Base-by-base conservation (phyloP, 2,329 filamentous ascomycete species). In the Dendryphion nanum region DNA sequence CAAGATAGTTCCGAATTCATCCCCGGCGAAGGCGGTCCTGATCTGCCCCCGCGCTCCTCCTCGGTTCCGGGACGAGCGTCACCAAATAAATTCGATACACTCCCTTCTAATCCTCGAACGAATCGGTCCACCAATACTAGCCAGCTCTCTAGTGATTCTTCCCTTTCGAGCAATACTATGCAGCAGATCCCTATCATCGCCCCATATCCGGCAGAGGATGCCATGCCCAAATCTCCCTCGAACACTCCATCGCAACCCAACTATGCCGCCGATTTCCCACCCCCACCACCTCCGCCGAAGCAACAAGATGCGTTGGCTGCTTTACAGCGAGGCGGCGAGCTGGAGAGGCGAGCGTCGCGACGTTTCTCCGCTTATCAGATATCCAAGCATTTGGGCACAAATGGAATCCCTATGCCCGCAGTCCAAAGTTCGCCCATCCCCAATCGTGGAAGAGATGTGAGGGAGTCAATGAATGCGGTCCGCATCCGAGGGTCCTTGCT, bases 311-410 rank as follows among this genome's bases (percentile, higher is more conserved):
- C 93, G 4, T 73, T 98, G 36, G 89, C 89, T 33, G 89, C 90
- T 35, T 68, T 98, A 49, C 93, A 97, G 67, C 82, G 89, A 65
- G 90, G 90, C 21, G 91, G 91, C 15, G 90, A 96, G 50, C 72
- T 98, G 34, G 93, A 98, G 68, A 81, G 93, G 59, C 79, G 93
- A 61, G 93, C 93, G 1, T 98, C 93, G 12, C 79, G 91, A 51
- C 78, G 93, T 57, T 98, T 97, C 62, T 97, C 93, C 2, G 86
- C 89, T 37, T 98, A 97, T 62, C 93, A 98, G 59, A 95, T 98
- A 51, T 88, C 89, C 31, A 97, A 96, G 61, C 89, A 95, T 55
- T 74, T 97, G 2, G 91, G 91, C 8, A 83, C 86, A 13, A 89
- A 83, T 65, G 89, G 87, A 15, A 84, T 97, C 13, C 89, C 90